Evolutionary conservation across 2,329 filamentous ascomycete genomes (phyloP).

Genomic region (Botrytis cinerea): DNA sequence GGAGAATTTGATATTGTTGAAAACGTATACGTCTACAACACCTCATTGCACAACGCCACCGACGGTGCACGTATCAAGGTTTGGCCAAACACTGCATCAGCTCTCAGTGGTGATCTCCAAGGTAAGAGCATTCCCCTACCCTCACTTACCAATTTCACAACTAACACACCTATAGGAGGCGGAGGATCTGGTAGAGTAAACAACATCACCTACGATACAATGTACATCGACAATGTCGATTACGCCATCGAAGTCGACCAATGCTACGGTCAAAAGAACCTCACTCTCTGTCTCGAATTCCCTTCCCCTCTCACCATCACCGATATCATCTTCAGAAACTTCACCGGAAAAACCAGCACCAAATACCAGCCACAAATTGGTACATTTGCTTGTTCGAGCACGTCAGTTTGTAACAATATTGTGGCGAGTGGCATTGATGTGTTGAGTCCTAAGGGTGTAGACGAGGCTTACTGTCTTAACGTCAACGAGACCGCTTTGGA

Average conservation of each 20-base stretch:
- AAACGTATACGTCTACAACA: conserved; percentile 66
- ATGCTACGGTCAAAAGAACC: conserved; percentile 64
- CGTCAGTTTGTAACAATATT: conserved; percentile 53
- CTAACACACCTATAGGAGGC: conserved; percentile 49
- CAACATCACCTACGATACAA: conserved; percentile 67
- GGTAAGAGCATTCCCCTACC: neutral
- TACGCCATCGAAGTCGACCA: conserved; percentile 66
- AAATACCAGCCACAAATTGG: conserved; percentile 49
- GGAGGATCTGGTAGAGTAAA: conserved; percentile 61
- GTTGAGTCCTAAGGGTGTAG: conserved; percentile 49
- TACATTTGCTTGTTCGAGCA: conserved; percentile 51
- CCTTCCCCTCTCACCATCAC: conserved; percentile 58
- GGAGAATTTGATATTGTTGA: conserved; percentile 65
- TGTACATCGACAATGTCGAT: conserved; percentile 62
- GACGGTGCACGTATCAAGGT: conserved; percentile 73
- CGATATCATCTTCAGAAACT: conserved; percentile 57
- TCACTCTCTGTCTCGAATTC: conserved; percentile 60
- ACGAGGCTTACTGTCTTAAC: conserved; percentile 49
- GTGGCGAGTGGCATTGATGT: conserved; percentile 49
- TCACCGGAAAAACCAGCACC: conserved; percentile 54
- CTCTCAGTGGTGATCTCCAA: conserved; percentile 60
- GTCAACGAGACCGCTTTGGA: conserved; percentile 44
- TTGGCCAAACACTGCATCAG: conserved; percentile 57
- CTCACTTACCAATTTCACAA: neutral
- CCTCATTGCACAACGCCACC: conserved; percentile 57